Conservation (phyloP, 345 rosid species). For the Brassica carinata region DNA sequence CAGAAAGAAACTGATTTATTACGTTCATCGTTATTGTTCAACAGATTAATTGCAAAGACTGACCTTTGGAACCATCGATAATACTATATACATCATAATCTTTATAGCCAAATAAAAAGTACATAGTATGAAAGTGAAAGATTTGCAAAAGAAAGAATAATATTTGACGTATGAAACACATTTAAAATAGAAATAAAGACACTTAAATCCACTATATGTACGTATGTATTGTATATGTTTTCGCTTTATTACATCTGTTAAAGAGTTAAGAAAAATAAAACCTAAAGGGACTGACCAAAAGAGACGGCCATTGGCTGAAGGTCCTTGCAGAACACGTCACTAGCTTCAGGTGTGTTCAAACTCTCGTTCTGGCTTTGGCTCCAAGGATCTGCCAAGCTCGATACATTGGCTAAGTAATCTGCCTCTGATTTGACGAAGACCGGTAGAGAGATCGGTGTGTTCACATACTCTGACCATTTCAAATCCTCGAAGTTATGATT, state of each 20-base stretch:
- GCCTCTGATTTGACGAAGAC: constrained; percentile 36
- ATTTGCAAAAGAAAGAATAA: constrained; percentile 34
- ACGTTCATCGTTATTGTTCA: constrained; percentile 27
- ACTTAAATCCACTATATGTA: constrained; percentile 31
- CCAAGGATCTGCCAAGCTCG: constrained; percentile 39
- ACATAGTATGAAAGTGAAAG: constrained; percentile 23
- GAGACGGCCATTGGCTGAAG: constrained; percentile 40
- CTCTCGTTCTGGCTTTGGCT: constrained; percentile 38
- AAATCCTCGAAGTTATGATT: constrained; percentile 37
- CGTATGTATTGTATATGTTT: constrained; percentile 27
- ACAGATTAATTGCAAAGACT: no score
- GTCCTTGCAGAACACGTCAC: constrained; percentile 43
- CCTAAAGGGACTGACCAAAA: constrained; percentile 43
- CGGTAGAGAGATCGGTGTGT: constrained; percentile 36
- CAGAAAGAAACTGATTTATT: constrained; percentile 31
- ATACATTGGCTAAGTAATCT: constrained; percentile 34
- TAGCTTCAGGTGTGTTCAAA: constrained; percentile 24
- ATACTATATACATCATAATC: not conserved
- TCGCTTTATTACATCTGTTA: constrained; percentile 34
- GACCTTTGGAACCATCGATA: no score
- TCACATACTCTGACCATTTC: constrained; percentile 42
- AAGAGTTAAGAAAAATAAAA: constrained; percentile 5
- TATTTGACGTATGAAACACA: constrained; percentile 38
- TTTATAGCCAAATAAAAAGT: constrained; percentile 5
- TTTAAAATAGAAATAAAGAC: constrained; percentile 21